Base-by-base conservation (phyloP, 164 flowering plant genomes). In the Cinnamomum chago region DNA sequence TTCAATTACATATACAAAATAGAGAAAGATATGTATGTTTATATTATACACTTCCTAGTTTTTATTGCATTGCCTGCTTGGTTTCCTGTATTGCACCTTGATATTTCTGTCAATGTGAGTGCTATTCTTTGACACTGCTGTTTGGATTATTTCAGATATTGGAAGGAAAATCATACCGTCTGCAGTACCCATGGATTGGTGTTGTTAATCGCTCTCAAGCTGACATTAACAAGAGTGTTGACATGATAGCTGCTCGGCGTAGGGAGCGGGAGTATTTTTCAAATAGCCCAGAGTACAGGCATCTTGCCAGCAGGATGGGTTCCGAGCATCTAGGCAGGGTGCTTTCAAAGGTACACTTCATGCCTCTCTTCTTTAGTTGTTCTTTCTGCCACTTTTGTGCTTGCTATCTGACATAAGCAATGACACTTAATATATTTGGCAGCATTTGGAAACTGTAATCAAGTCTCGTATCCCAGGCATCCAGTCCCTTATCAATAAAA, bases 241-340 rank as follows among this genome's bases (percentile, higher is more conserved):
- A 92, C 78, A 92, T 91, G 97, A 90, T 92, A 82, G 94, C 94
- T 84, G 97, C 97, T 70, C 87, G 97, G 68, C 86, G 90, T 65
- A 86, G 90, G 74, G 97, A 92, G 81, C 83, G 93, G 13, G 92
- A 92, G 51, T 92, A 88, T 78, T 92, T 92, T 79, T 69, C 89
- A 33, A 88, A 24, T 77, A 86, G 81, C 66, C 89, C 97, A n/a
- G 94, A 92, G 65, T 92, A 92, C 82, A 88, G 71, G 85, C 97
- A 90, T 86, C 90, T 92, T 72, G 85, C 89, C 50, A 85, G 79
- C 58, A 85, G 90, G 72, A 92, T 92, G 97, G 97, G 97, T 70
- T 92, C 94, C 27, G 97, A 92, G 84, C 88, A 92, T 85, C 81
- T 92, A 27, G 94, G 90, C 64, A 92, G 86, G 81, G 78, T 90